Base-by-base conservation (phyloP, 2,329 filamentous ascomycete genomes). In the Diplodia scrobiculata region DNA sequence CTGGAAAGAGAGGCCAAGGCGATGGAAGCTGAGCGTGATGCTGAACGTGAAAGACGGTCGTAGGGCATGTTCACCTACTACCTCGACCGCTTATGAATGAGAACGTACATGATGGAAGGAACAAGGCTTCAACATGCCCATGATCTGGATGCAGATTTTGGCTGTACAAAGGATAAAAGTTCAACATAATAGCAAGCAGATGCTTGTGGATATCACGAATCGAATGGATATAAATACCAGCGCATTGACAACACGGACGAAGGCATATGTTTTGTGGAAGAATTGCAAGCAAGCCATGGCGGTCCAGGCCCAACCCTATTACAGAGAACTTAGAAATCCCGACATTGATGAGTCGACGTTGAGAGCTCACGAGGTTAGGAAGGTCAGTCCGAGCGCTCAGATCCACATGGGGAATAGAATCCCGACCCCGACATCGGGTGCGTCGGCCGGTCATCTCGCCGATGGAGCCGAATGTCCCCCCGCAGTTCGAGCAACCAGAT, bases 1-100 rank as follows among this genome's bases (percentile, higher is more conserved):
- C 36, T 76, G 70, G 77, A 78, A 68, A 70, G 72, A 55, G 74
- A 78, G 67, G 73, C 74, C 29, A 67, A 38, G 38, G 66, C 51
- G 9, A 51, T 51, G 32, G 59, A 32, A 10, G 66, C 55, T n/a
- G 66, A 67, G 27, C 53, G 66, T 29, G 53, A 59, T 19, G 64
- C 64, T 6, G 36, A 52, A n/a, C 59, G 53, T 5, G 38, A 66
- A 47, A 60, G 27, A 29, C 25, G 25, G 41, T 34, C 52, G n/a
- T 65, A 62, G 45, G 34, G 7, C 11, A 11, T 36, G 10, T 10
- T 7, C 34, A 10, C 34, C 34, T 3, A 10, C 41, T 45, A 10
- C 17, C 7, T 7, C 34, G 41, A 32, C 4, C 7, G 29, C 6
- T 10, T 2, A 10, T 19, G 11, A 17, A 5, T 3, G 14, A 50